Evolutionary conservation across 2,329 filamentous ascomycete species (phyloP).

Genomic region (Penicillium psychrosexuale): DNA sequence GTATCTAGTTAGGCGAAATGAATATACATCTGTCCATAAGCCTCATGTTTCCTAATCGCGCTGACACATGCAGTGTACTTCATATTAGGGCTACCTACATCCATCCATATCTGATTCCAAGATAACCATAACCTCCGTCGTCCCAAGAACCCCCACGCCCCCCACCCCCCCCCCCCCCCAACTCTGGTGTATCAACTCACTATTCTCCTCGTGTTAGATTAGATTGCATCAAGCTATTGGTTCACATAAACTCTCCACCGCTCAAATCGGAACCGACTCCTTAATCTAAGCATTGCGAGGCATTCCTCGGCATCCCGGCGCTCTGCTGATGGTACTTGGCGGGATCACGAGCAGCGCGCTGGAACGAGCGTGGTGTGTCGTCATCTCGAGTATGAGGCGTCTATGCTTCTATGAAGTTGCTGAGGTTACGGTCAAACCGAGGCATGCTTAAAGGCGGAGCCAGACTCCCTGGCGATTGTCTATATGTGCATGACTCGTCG

Average conservation of each 20-base stretch:
- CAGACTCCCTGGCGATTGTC: no score
- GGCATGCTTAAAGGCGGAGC: no score
- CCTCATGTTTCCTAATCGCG: background rate
- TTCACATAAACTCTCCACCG: background rate
- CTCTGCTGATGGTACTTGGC: background rate
- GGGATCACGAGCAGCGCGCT: no score
- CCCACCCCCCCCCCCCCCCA: no score
- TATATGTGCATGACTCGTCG: background rate
- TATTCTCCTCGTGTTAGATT: background rate
- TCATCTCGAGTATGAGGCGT: no score
- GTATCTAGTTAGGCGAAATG: background rate
- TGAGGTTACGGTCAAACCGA: no score
- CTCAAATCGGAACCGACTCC: background rate
- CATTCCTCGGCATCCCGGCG: background rate
- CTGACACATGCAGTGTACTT: background rate
- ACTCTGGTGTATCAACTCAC: background rate
- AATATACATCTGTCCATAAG: background rate
- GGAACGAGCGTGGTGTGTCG: no score
- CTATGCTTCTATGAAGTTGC: no score
- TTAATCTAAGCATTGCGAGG: background rate
- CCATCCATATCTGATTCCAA: background rate
- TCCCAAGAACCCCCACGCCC: background rate
- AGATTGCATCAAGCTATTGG: background rate
- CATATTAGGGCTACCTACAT: background rate
- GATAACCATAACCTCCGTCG: background rate